Evolutionary conservation across 345 rosid species (phyloP).

Genomic region (Lagerstroemia speciosa): DNA sequence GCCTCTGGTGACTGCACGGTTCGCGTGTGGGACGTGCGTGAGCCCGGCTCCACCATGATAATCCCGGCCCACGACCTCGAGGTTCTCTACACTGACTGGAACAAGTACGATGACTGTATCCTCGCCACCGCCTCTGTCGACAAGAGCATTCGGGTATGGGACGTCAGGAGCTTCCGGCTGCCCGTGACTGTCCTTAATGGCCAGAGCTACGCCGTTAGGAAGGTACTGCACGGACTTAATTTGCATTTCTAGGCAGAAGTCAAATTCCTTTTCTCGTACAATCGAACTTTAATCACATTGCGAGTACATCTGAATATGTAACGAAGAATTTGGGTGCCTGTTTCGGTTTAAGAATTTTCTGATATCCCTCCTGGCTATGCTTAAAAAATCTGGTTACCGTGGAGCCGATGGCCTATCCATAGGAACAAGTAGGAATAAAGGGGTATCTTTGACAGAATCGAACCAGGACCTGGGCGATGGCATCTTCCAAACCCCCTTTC

Average conservation of each 20-base stretch:
- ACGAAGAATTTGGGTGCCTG: background rate
- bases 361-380: background rate
- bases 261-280: too few relatives aligned
- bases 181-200: slow-evolving; percentile 73
- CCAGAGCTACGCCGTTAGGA: slow-evolving; percentile 78
- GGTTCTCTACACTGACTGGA: slow-evolving; percentile 81
- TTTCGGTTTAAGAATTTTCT: background rate
- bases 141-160: slow-evolving; percentile 73
- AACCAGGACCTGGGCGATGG: too few relatives aligned
- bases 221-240: background rate
- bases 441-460: too few relatives aligned
- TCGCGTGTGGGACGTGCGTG: slow-evolving; percentile 85
- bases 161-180: slow-evolving; percentile 60
- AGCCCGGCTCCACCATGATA: slow-evolving; percentile 84
- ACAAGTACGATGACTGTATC: slow-evolving; percentile 79
- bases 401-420: too few relatives aligned
- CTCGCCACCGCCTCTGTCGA: slow-evolving; percentile 79
- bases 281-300: background rate
- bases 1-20: slow-evolving; percentile 87
- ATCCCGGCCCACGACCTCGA: slow-evolving; percentile 84
- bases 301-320: background rate
- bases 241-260: too few relatives aligned
- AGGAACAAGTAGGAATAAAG: too few relatives aligned
- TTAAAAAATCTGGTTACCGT: too few relatives aligned
- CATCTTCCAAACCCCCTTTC: too few relatives aligned